Conservation (phyloP, 148 eudicot species). For the Rheum nobile region DNA sequence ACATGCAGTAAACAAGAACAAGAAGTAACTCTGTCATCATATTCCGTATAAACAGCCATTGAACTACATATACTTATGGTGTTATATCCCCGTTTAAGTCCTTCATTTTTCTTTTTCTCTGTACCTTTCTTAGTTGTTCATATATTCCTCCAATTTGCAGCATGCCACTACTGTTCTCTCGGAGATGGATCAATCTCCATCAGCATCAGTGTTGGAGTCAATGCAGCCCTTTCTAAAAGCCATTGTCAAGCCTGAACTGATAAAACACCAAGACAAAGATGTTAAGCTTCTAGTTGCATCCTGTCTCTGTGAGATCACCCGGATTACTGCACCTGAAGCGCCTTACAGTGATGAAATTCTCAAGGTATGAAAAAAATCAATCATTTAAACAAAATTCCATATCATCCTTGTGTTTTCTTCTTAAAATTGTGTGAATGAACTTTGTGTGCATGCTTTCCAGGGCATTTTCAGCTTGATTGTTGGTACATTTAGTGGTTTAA, state of each 20-base stretch:
- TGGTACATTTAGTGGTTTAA: conserved; percentile 68
- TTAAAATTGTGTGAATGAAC: not conserved
- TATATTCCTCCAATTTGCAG: conserved; percentile 29
- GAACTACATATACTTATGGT: not conserved
- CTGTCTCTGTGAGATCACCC: conserved; percentile 87
- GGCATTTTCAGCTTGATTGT: conserved; percentile 76
- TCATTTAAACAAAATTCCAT: not conserved
- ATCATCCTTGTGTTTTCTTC: conserved; percentile 5
- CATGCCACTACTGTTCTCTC: conserved; percentile 63
- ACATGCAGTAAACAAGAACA: not conserved
- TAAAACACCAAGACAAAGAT: conserved; percentile 85
- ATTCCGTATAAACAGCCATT: not conserved
- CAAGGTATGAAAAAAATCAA: conserved; percentile 36
- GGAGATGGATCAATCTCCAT: conserved; percentile 78
- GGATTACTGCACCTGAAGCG: conserved; percentile 97
- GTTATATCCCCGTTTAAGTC: not conserved
- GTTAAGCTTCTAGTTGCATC: conserved; percentile 80
- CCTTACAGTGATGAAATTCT: conserved; percentile 82
- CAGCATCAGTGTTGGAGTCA: conserved; percentile 49
- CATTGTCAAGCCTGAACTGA: conserved; percentile 65
- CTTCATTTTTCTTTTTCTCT: not conserved
- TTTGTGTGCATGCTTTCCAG: conserved; percentile 30
- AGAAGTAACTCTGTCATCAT: not conserved
- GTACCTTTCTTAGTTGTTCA: not conserved
- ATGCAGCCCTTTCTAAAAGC: conserved; percentile 78